These are phyloP conservation scores for Marsdenia floribunda DNA, from an alignment of 257 asterid species.

Conservation along the genomic window DNA sequence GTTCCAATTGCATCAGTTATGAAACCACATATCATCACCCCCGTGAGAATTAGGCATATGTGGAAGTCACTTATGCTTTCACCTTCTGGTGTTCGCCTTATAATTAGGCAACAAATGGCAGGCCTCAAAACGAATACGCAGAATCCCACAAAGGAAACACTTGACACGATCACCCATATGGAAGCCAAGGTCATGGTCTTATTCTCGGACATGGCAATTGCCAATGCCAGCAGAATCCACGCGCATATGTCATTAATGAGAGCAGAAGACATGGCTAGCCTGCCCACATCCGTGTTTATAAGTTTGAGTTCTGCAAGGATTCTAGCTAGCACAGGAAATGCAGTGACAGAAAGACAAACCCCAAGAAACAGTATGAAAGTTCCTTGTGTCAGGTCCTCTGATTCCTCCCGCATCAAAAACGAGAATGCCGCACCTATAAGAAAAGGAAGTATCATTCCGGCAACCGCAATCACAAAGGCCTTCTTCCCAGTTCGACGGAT, in stretches of 20 bases:
- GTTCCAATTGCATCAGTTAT: conserved; percentile 92
- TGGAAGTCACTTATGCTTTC: conserved; percentile 67
- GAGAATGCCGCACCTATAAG: conserved; percentile 67
- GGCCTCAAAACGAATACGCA: conserved; percentile 61
- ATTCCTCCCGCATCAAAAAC: conserved; percentile 35
- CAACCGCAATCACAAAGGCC: conserved; percentile 53
- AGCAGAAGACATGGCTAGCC: conserved; percentile 83
- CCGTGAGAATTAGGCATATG: conserved; percentile 68
- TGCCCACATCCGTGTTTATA: conserved; percentile 77
- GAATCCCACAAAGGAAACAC: conserved; percentile 43
- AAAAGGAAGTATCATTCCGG: conserved; percentile 81
- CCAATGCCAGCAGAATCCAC: conserved; percentile 71
- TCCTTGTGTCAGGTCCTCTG: conserved; percentile 46
- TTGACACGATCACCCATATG: conserved; percentile 72
- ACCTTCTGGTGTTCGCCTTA: conserved; percentile 63
- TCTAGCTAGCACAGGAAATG: conserved; percentile 90
- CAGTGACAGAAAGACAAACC: conserved; percentile 76
- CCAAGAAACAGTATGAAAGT: conserved; percentile 92
- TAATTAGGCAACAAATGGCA: conserved; percentile 33
- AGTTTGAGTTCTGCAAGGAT: conserved; percentile 88
- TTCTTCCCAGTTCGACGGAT: conserved; percentile 58
- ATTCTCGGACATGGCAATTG: conserved; percentile 83
- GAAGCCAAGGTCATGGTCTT: conserved; percentile 55
- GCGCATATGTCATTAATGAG: conserved; percentile 92
- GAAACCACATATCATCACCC: conserved; percentile 85